phyloP scores from a whole-genome alignment of 495 filamentous ascomycete genomes.

The Aspergillus campestris region DNA sequence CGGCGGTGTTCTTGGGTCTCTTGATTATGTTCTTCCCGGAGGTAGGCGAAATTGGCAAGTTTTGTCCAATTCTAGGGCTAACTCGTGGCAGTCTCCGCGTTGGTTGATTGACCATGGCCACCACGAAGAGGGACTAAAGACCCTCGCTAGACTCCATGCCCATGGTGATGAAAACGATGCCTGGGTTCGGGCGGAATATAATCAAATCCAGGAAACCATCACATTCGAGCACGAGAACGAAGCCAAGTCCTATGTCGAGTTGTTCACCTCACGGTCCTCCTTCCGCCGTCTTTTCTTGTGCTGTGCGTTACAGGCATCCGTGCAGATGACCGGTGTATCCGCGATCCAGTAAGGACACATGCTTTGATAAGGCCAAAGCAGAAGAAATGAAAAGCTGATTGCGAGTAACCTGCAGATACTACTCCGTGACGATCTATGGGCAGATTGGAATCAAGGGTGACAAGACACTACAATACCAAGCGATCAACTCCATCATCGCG shows the following conservation, averaged over 20 bases:
- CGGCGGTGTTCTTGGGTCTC: constrained; percentile 32
- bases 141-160: constrained; percentile 43
- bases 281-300: constrained; percentile 64
- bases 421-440: constrained; percentile 54
- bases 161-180: constrained; percentile 34
- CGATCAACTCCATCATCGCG: constrained; percentile 60
- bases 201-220: constrained; percentile 35
- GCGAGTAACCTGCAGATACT: constrained; percentile 39
- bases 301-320: constrained; percentile 56
- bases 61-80: not conserved
- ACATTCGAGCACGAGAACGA: constrained; percentile 48
- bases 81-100: constrained; percentile 36
- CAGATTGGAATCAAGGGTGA: constrained; percentile 59
- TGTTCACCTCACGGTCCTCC: constrained; percentile 54
- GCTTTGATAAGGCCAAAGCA: not conserved
- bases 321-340: constrained; percentile 66
- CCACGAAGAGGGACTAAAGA: constrained; percentile 40
- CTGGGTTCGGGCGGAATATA: constrained; percentile 38
- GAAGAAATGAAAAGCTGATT: not conserved
- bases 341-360: constrained; percentile 49
- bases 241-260: constrained; percentile 59
- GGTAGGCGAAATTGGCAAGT: constrained; percentile 13
- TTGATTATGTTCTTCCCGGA: constrained; percentile 44
- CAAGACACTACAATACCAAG: constrained; percentile 62
- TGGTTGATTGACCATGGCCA: constrained; percentile 46